Conservation (phyloP, 2,329 filamentous ascomycete species). For the Cladosporium colombiae region DNA sequence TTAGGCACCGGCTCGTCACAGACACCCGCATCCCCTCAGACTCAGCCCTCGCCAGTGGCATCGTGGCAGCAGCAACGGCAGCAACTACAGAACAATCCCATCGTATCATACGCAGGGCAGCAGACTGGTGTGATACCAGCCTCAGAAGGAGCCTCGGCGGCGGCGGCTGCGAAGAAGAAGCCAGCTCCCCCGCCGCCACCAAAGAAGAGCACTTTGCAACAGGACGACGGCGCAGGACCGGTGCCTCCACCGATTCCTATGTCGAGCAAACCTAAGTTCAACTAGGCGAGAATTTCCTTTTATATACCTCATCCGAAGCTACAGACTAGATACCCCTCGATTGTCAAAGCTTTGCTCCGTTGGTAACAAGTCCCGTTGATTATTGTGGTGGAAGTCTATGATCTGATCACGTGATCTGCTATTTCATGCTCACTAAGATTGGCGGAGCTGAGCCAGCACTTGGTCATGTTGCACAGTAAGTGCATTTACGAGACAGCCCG, state of each 20-base stretch:
- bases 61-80: constrained; percentile 62
- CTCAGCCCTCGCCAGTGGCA: constrained; percentile 50
- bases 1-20: constrained; percentile 39
- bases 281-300: constrained; percentile 14
- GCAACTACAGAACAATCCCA: neutral
- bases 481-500: neutral
- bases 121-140: constrained; percentile 41
- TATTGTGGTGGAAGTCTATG: neutral
- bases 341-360: neutral
- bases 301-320: neutral
- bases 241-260: constrained; percentile 59
- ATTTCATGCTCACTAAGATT: neutral
- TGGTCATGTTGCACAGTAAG: neutral
- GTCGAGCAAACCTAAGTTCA: constrained; percentile 55
- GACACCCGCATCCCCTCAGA: constrained; percentile 12
- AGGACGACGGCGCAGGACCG: constrained; percentile 36
- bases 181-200: constrained; percentile 59
- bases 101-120: constrained; percentile 40
- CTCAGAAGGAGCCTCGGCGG: constrained; percentile 34
- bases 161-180: constrained; percentile 49
- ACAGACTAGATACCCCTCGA: constrained; percentile 5
- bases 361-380: neutral
- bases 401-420: neutral
- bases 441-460: neutral
- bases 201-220: constrained; percentile 55